Percentiles rank a stretch among this genome's conserved stretches.
These are phyloP conservation scores for Cercospora beticola DNA, from an alignment of 2,329 filamentous ascomycete genomes.

Conservation along the genomic window DNA sequence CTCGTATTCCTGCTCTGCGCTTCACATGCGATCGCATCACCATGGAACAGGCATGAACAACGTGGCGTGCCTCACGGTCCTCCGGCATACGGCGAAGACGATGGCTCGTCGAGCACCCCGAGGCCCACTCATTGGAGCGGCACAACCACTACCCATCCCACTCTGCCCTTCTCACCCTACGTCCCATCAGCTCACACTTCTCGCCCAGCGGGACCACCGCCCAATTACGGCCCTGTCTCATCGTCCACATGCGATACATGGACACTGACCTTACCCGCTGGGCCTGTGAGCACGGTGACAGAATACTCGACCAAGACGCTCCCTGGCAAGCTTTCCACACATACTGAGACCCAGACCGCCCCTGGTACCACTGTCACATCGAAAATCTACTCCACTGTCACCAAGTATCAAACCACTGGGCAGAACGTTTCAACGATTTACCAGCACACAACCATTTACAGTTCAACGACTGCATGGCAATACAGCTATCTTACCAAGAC, in stretches of 20 bases:
- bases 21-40: not conserved
- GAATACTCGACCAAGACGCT: not conserved
- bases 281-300: not conserved
- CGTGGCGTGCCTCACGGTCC: not conserved
- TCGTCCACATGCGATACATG: not conserved
- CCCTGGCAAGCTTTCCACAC: not conserved
- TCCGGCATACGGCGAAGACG: not conserved
- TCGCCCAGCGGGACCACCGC: not conserved
- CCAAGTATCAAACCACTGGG: not conserved
- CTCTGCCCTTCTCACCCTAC: not conserved
- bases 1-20: not conserved
- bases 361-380: not conserved
- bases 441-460: not conserved
- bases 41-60: not conserved
- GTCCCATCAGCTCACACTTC: not conserved
- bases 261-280: not conserved
- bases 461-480: not conserved
- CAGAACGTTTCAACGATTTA: not conserved
- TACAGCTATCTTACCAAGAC: slow-evolving; percentile 1
- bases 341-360: not conserved
- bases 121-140: not conserved
- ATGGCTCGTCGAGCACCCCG: not conserved
- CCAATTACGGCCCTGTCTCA: not conserved
- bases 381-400: not conserved
- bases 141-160: not conserved